Evolutionary conservation across 2,329 filamentous ascomycete species (phyloP).

Genomic region (Camillea tinctor): DNA sequence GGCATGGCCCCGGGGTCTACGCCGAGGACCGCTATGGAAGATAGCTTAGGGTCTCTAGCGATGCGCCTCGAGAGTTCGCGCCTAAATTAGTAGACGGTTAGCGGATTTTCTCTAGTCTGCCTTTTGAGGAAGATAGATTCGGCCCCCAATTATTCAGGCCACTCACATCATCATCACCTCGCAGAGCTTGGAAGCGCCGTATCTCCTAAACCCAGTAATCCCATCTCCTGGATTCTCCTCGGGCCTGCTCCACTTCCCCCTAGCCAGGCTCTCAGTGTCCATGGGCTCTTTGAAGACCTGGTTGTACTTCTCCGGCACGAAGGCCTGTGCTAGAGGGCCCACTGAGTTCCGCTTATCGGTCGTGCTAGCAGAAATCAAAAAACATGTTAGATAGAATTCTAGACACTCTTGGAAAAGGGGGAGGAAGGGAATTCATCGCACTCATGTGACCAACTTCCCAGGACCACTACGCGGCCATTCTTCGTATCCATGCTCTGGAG

Average conservation of each 20-base stretch:
- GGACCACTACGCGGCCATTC: conserved; percentile 30
- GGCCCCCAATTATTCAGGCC: conserved; percentile 22
- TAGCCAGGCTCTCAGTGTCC: conserved; percentile 23
- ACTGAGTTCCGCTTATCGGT: conserved; percentile 17
- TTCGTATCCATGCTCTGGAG: conserved; percentile 36
- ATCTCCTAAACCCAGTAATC: conserved; percentile 29
- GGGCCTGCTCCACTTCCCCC: conserved; percentile 25
- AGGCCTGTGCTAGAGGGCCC: conserved; percentile 12
- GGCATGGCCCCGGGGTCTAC: conserved; percentile 36
- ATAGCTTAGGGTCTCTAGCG: conserved; percentile 25
- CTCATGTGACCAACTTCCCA: conserved; percentile 35
- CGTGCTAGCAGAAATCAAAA: conserved; percentile 9
- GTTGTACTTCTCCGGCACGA: conserved; percentile 24
- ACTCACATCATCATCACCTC: conserved; percentile 33
- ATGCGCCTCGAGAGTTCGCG: conserved; percentile 32
- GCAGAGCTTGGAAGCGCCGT: conserved; percentile 34
- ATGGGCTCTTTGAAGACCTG: conserved; percentile 23
- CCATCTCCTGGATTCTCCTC: conserved; percentile 20
- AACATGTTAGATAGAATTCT: too few relatives aligned
- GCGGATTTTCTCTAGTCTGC: too few relatives aligned
- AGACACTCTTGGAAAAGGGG: not conserved
- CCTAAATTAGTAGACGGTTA: conserved; percentile 11
- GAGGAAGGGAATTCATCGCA: conserved; percentile 5
- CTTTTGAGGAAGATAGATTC: not conserved
- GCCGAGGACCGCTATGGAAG: conserved; percentile 30